Percentiles rank a stretch among this genome's conserved stretches.
These are phyloP conservation scores for Phoenix roebelenii DNA, from an alignment of 176 grass and related monocot genomes.

Conservation along the genomic window DNA sequence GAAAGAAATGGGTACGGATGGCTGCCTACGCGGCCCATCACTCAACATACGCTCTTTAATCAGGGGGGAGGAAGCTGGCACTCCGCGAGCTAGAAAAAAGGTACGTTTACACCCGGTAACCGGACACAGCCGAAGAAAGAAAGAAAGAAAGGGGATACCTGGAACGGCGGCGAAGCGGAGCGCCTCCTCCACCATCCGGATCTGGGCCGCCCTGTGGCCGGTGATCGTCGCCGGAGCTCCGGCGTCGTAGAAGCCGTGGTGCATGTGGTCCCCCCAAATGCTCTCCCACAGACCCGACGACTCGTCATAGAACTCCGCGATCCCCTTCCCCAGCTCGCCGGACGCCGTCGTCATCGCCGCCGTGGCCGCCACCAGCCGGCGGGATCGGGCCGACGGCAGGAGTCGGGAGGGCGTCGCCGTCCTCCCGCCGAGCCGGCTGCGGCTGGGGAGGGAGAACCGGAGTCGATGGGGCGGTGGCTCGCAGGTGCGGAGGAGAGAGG, in stretches of 20 bases:
- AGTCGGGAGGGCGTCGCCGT: no score
- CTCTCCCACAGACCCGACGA: constrained; percentile 78
- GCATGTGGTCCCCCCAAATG: constrained; percentile 98
- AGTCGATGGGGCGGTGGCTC: background rate
- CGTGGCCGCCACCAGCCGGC: constrained; percentile 15
- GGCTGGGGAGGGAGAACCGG: background rate
- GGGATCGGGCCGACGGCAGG: background rate
- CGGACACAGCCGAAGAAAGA: no score
- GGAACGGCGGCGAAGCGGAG: constrained; percentile 73
- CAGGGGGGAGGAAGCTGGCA: no score
- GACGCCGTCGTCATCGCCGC: constrained; percentile 1
- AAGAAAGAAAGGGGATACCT: constrained; percentile 15
- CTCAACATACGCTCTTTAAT: no score
- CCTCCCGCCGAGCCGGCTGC: background rate
- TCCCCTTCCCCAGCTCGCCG: constrained; percentile 70
- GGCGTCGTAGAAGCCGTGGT: constrained; percentile 81
- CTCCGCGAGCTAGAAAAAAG: no score
- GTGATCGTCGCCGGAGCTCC: constrained; percentile 36
- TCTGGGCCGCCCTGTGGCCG: constrained; percentile 72
- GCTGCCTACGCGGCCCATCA: no score
- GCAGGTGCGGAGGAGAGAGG: constrained; percentile 23
- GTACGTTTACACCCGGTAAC: no score
- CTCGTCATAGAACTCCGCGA: constrained; percentile 95
- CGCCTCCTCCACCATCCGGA: constrained; percentile 87
- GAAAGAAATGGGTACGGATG: no score